Evolutionary conservation across 225 moss, liverwort and hornwort species (phyloP).

Genomic region (Straminergon stramineum): DNA sequence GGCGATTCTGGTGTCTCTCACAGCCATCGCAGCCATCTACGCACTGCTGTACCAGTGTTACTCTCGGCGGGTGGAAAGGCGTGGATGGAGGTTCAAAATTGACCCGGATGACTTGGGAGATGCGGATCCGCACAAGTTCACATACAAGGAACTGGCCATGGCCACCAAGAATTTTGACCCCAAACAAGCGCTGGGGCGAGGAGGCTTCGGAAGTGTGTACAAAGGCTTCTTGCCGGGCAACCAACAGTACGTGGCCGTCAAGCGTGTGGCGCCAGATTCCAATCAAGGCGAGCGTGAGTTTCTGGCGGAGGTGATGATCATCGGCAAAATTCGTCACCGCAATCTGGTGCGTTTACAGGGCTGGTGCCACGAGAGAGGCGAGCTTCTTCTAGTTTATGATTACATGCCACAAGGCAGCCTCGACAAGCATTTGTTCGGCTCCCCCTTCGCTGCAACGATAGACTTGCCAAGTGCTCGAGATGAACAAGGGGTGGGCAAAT

Average conservation of each 20-base stretch:
- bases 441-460: fast-evolving
- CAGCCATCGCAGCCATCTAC: not conserved
- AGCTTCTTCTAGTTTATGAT: not conserved
- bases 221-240: not conserved
- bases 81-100: not conserved
- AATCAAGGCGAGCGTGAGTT: not conserved
- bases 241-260: not conserved
- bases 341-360: not conserved
- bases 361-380: not conserved
- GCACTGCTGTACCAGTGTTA: not conserved
- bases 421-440: not conserved
- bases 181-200: not conserved
- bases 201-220: not conserved
- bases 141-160: not conserved
- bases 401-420: not conserved
- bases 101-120: not conserved
- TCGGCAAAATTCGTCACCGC: not conserved
- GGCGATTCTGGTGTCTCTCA: not conserved
- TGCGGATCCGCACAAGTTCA: not conserved
- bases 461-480: not conserved
- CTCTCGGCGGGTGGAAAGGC: not conserved
- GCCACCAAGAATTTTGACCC: not conserved
- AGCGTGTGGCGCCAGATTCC: not conserved
- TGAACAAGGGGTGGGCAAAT: not conserved
- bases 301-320: not conserved